Percentiles rank a stretch among this genome's conserved stretches.
These are phyloP conservation scores for Vickermania ingenoplastis DNA, from an alignment of 208 protist species.

Conservation along the genomic window DNA sequence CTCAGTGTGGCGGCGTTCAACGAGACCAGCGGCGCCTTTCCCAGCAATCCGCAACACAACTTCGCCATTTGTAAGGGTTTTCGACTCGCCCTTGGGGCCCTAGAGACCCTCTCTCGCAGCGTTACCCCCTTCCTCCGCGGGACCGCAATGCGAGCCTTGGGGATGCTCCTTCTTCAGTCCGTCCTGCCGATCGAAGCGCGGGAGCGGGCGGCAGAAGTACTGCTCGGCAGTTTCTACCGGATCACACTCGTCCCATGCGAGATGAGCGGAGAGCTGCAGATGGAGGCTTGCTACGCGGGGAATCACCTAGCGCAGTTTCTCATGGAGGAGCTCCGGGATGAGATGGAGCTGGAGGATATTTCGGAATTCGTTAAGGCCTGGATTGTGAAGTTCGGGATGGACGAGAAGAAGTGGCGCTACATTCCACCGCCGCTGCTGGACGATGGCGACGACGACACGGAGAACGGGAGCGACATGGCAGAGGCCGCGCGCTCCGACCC, in stretches of 20 bases:
- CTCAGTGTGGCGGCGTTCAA: neutral
- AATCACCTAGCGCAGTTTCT: slow-evolving; percentile 44
- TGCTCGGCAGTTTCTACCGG: slow-evolving; percentile 23
- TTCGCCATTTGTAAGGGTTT: slow-evolving; percentile 13
- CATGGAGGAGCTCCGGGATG: slow-evolving; percentile 31
- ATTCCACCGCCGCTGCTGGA: slow-evolving; percentile 7
- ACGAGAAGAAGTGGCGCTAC: slow-evolving; percentile 13
- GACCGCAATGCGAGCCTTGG: slow-evolving; percentile 36
- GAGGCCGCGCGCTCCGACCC: neutral
- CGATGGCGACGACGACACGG: neutral
- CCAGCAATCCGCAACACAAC: no score
- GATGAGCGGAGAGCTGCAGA: slow-evolving; percentile 42
- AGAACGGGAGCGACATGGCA: neutral
- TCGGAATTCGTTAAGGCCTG: slow-evolving; percentile 30
- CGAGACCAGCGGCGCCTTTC: neutral
- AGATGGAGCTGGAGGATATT: slow-evolving; percentile 52
- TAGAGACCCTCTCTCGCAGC: slow-evolving; percentile 28
- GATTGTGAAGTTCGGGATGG: slow-evolving; percentile 30
- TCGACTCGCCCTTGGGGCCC: slow-evolving; percentile 10
- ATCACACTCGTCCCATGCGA: slow-evolving; percentile 20
- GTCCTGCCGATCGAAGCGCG: slow-evolving; percentile 17
- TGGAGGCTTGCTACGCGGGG: slow-evolving; percentile 38
- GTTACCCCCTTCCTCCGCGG: slow-evolving; percentile 50
- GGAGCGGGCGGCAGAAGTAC: slow-evolving; percentile 20
- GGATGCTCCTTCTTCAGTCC: slow-evolving; percentile 42